These are phyloP conservation scores for Myriosclerotinia duriaeana DNA, from an alignment of 2,329 filamentous ascomycete species.

Conservation along the genomic window DNA sequence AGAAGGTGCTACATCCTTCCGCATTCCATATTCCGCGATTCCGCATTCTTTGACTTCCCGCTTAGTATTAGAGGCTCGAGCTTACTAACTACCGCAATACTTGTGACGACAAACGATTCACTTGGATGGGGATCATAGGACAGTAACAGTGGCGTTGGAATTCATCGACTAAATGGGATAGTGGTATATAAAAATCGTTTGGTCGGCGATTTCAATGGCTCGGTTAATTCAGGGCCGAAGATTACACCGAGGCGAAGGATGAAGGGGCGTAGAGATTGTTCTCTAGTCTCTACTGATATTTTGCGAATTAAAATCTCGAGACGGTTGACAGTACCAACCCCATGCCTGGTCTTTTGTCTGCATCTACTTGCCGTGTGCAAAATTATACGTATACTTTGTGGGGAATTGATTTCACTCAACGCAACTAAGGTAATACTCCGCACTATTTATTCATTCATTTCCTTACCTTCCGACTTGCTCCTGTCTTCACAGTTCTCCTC, in stretches of 20 bases:
- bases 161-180: not conserved
- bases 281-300: too few relatives aligned
- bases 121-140: not conserved
- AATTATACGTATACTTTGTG: not conserved
- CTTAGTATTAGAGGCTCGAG: not conserved
- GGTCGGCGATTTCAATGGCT: slow-evolving; percentile 14
- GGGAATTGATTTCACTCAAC: not conserved
- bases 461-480: not conserved
- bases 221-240: slow-evolving; percentile 7
- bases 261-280: not conserved
- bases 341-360: too few relatives aligned
- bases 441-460: not conserved
- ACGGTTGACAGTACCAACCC: too few relatives aligned
- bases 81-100: not conserved
- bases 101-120: not conserved
- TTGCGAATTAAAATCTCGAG: too few relatives aligned
- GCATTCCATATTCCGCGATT: slow-evolving; percentile 1
- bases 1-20: not conserved
- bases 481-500: not conserved
- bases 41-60: not conserved
- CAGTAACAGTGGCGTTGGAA: not conserved
- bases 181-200: slow-evolving; percentile 6
- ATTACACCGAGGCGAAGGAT: slow-evolving; percentile 14
- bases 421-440: not conserved
- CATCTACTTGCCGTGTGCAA: slow-evolving; percentile 2